Percentiles rank a stretch among this genome's conserved stretches.
Evolutionary conservation across 2,329 filamentous ascomycete genomes (phyloP).

Genomic region (Diaporthe humulicola): DNA sequence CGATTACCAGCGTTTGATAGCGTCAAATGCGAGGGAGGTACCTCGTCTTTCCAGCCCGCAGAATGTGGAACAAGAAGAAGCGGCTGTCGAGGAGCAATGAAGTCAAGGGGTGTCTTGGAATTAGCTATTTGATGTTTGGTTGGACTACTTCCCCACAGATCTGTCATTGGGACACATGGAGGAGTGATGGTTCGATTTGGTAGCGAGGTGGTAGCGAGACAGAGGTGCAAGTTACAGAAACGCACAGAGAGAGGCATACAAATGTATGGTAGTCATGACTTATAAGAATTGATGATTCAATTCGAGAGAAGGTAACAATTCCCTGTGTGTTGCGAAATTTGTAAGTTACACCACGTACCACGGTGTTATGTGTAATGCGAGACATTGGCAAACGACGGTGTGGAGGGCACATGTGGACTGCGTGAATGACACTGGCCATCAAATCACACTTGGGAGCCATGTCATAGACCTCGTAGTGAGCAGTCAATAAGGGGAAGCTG

Average conservation of each 20-base stretch:
- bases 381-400: background rate
- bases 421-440: too few relatives aligned
- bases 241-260: background rate
- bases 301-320: background rate
- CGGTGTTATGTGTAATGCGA: background rate
- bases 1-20: background rate
- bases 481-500: too few relatives aligned
- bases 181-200: background rate
- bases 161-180: too few relatives aligned
- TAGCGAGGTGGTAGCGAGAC: too few relatives aligned
- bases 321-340: background rate
- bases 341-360: too few relatives aligned
- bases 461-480: background rate
- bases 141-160: too few relatives aligned
- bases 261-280: background rate
- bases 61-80: background rate
- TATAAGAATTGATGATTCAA: too few relatives aligned
- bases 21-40: background rate
- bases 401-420: background rate
- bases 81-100: background rate
- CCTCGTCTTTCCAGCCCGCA: background rate
- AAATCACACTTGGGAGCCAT: background rate
- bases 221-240: too few relatives aligned
- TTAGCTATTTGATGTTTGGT: background rate
- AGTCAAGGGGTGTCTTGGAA: too few relatives aligned